Base-by-base conservation (phyloP, 179 eudicot genomes). In the Vitellaria paradoxa region DNA sequence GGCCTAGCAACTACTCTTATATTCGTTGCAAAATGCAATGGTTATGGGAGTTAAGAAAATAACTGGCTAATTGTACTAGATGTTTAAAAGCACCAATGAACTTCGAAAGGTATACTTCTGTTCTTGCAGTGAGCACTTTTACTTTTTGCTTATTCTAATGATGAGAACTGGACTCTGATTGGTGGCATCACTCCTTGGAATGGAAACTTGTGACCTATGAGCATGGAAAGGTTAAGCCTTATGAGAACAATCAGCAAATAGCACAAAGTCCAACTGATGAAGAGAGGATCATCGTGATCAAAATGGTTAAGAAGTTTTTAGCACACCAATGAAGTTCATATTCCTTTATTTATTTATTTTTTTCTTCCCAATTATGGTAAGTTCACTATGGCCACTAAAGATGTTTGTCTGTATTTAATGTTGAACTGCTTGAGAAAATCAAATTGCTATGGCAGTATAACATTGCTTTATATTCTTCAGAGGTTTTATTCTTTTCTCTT, bases 361-460 rank as follows among this genome's bases (percentile, higher is more conserved):
- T 42, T 42, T 61, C 76, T 73, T 45, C 60, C 59, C 6, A 46
- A 20, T 64, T 24, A 9, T 49, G 60, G 40, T 24, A 61, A 47
- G 40, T 47, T 74, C 68, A 74, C 68, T 13, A 21, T 26, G 9
- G 68, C 68, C 26, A 21, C 47, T 1, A 61, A 60, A 2, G 55
- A 50, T 50, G 12, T 50, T 50, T 50, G 12, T 17, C 50, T 47
- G 40, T 74, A 59, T 24, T 74, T 64, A 21, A 40, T 64, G 77
- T 75, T 63, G 70, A 62, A 24, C 23, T 75, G 77, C 24, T 47
- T 63, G 56, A 30, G 20, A 30, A 24, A 75, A 26, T 60, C 68
- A 60, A 14, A 47, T 12, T 60, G 17, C 45, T 61, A 45, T 74
- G 55, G 24, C 45, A 17, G 14, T 26, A 14, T 63, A 40, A 6